A percentile compares a stretch with the other conserved stretches of the same genome.
phyloP scores from a whole-genome alignment of 2,329 filamentous ascomycete genomes.

The Geosmithia morbida region DNA sequence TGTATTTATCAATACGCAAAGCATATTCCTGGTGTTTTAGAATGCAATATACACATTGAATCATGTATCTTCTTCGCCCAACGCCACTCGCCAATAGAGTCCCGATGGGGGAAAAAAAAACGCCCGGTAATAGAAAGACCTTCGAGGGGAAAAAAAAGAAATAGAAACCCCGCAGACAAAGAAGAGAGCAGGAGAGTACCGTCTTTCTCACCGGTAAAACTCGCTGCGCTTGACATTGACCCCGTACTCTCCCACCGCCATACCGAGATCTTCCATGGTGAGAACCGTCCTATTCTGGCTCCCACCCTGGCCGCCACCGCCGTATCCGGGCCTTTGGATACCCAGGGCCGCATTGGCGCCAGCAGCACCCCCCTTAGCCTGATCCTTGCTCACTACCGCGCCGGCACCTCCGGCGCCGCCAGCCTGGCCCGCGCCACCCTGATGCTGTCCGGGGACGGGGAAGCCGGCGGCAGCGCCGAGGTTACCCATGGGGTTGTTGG shows the following conservation, averaged over 20 bases:
- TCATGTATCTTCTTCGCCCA: background rate
- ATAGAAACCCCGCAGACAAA: background rate
- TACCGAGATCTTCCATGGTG: constrained; percentile 96
- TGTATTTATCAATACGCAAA: background rate
- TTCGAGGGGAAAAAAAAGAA: background rate
- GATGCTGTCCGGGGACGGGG: constrained; percentile 46
- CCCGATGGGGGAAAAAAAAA: too few species aligned
- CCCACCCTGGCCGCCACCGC: constrained; percentile 78
- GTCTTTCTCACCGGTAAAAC: constrained; percentile 60
- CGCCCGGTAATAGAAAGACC: too few species aligned
- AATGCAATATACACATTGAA: background rate
- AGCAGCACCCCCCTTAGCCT: constrained; percentile 25
- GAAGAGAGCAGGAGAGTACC: background rate
- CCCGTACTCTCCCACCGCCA: constrained; percentile 95
- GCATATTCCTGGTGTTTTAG: background rate
- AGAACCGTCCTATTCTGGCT: constrained; percentile 85
- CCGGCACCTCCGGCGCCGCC: constrained; percentile 7
- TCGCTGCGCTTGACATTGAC: constrained; percentile 96
- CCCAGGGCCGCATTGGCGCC: constrained; percentile 39
- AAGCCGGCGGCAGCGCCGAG: constrained; percentile 63
- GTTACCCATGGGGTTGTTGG: constrained; percentile 83
- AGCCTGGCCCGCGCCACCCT: constrained; percentile 23
- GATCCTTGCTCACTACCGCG: constrained; percentile 26
- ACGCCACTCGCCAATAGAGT: background rate
- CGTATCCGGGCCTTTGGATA: constrained; percentile 65